Base-by-base conservation (phyloP, 2,329 filamentous ascomycete species). In the Alternaria arbusti region DNA sequence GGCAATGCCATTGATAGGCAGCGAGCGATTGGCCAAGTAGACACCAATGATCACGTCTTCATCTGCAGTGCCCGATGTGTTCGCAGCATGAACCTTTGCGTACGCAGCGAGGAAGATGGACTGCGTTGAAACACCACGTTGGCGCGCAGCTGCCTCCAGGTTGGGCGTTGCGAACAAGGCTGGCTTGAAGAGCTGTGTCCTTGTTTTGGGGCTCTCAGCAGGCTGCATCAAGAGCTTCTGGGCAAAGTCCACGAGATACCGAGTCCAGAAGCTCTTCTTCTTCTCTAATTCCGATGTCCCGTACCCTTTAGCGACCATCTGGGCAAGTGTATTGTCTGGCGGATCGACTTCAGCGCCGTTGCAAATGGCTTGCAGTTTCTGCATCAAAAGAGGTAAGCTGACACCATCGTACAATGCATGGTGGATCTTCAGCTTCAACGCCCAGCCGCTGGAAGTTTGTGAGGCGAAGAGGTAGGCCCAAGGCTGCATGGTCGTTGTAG, bases 401-500 rank as follows among this genome's bases (percentile, higher is more conserved):
- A 96, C 85, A 6, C 90, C 94, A 76, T 97, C 95, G 74, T 97
- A 98, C 0, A 97, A 83, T 0, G 92, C 91, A 76, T 98, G 94
- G 66, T 97, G 94, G 5, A 97, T 90, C 25, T 84, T 82, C 3
- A 86, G 80, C 49, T 80, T 69, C 47, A 84, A 59, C 8, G 69
- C 63, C 68, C 80, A 82, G 15, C 78, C 77, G 23, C 58, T 59
- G 3, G 65, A n/a, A 1, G 65, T 73, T 50, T 74, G 69, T 22
- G 71, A 74, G 7, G 76, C 80, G 63, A 80, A 77, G 6, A 85
- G 66, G 54, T 76, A 72, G 12, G 75, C 80, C 63, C 73, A 76
- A 8, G 78, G 77, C 43, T 81, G 79, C 17, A 43, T 54, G 3
- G 17, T 20, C n/a, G 22, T 11, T 43, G n/a, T 49, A 15, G 4